Conservation (phyloP, 495 filamentous ascomycete genomes). For the Aspergillus egyptiacus region DNA sequence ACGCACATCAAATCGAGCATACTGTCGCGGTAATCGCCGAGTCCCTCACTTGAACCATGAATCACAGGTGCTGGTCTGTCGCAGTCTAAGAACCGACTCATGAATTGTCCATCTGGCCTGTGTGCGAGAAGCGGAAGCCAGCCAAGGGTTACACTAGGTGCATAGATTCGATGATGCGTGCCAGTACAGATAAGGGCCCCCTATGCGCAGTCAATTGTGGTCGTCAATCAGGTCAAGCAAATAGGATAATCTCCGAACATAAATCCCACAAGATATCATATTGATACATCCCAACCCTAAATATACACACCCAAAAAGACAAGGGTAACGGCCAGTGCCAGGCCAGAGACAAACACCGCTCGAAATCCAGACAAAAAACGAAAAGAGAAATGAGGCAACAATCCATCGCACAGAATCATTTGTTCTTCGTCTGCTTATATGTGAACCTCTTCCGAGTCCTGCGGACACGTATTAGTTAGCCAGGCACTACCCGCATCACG, state of each 20-base stretch:
- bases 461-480: not conserved
- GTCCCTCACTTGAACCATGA: no score
- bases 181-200: no score
- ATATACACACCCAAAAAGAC: slow-evolving; percentile 4
- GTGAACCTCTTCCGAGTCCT: slow-evolving; percentile 87
- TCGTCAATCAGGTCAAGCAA: not conserved
- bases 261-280: not conserved
- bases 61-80: no score
- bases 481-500: not conserved
- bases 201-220: not conserved
- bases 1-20: no score
- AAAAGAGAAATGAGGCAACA: not conserved
- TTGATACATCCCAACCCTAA: slow-evolving; percentile 4
- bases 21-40: no score
- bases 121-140: no score
- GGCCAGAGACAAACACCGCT: slow-evolving; percentile 1
- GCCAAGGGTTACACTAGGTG: no score
- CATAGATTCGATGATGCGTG: no score
- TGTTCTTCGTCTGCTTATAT: slow-evolving; percentile 73
- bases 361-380: not conserved
- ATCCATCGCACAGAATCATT: slow-evolving; percentile 34
- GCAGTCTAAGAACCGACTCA: no score
- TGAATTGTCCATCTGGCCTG: no score
- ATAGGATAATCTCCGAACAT: not conserved
- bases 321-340: no score